A percentile compares a stretch with the other conserved stretches of the same genome.
These are phyloP conservation scores for Kodamaea jinghongensis DNA, from an alignment of 805 yeast species.

Conservation along the genomic window DNA sequence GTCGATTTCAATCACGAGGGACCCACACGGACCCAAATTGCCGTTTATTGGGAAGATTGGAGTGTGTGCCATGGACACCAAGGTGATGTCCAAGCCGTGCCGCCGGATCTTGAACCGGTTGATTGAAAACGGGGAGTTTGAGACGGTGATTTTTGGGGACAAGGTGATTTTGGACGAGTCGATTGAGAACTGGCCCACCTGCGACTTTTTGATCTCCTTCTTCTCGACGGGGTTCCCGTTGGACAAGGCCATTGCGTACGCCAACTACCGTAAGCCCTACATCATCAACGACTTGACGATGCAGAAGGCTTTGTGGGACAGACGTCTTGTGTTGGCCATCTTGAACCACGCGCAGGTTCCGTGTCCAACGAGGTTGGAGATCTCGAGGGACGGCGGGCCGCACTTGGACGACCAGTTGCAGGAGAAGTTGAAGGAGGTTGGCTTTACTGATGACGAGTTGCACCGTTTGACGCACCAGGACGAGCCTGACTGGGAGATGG, in stretches of 20 bases:
- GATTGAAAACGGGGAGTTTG: constrained; percentile 92
- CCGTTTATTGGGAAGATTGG: constrained; percentile 91
- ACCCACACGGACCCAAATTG: constrained; percentile 45
- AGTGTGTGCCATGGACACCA: constrained; percentile 98
- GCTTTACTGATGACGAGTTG: constrained; percentile 45
- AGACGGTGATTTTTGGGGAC: constrained; percentile 95
- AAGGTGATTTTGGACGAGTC: constrained; percentile 91
- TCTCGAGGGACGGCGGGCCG: constrained; percentile 97
- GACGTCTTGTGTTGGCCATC: constrained; percentile 79
- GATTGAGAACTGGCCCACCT: constrained; percentile 98
- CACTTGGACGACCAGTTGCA: constrained; percentile 58
- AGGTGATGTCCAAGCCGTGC: constrained; percentile 94
- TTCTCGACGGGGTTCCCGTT: constrained; percentile 96
- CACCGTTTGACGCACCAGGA: constrained; percentile 58
- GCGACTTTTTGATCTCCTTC: constrained; percentile 91
- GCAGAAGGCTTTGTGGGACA: constrained; percentile 97
- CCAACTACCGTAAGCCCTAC: constrained; percentile 84
- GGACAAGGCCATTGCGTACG: constrained; percentile 91
- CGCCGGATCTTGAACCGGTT: constrained; percentile 83
- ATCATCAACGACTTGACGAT: constrained; percentile 82
- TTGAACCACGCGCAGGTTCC: constrained; percentile 82
- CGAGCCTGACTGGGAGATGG: constrained; percentile 85
- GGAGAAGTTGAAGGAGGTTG: constrained; percentile 44
- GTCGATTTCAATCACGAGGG: constrained; percentile 34
- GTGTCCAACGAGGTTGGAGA: constrained; percentile 84